A percentile compares a stretch with the other conserved stretches of the same genome.
Conservation (phyloP, 768 basidiomycete species). For the Leccinum barrowsii region DNA sequence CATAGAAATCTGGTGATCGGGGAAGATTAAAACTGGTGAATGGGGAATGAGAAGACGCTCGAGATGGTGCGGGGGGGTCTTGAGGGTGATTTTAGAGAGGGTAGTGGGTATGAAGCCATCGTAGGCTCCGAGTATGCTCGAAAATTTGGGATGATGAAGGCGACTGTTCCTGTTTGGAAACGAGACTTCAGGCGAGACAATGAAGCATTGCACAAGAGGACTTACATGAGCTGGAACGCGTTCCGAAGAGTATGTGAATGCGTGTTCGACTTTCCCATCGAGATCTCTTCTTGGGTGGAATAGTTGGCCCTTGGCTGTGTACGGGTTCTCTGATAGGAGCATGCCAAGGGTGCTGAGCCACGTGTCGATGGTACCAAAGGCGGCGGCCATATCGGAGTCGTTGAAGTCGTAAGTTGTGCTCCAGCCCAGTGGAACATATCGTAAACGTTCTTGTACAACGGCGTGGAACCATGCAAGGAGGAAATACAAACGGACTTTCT, state of each 20-base stretch:
- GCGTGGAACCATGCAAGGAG: slow-evolving; percentile 99
- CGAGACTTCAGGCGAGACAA: not conserved
- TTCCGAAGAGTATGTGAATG: not conserved
- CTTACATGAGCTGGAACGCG: slow-evolving; percentile 12
- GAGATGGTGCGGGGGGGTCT: not conserved
- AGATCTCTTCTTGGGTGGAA: slow-evolving; percentile 38
- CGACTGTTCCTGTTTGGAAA: slow-evolving; percentile 7
- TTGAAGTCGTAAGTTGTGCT: slow-evolving; percentile 98
- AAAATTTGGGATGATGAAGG: not conserved
- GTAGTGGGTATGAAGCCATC: slow-evolving; percentile 4
- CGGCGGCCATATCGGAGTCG: slow-evolving; percentile 94
- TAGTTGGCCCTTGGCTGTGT: slow-evolving; percentile 38
- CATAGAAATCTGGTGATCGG: slow-evolving; percentile 12
- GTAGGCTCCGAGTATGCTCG: slow-evolving; percentile 13
- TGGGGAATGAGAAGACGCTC: slow-evolving; percentile 12
- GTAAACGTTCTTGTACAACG: slow-evolving; percentile 92
- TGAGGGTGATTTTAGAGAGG: slow-evolving; percentile 4
- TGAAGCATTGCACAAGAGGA: not conserved
- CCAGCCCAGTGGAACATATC: slow-evolving; percentile 96
- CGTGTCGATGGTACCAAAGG: slow-evolving; percentile 85
- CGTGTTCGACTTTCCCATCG: not conserved
- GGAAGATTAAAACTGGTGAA: not conserved
- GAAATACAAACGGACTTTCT: slow-evolving; percentile 93
- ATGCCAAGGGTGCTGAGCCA: slow-evolving; percentile 71
- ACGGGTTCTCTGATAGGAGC: slow-evolving; percentile 41